A percentile compares a stretch with the other conserved stretches of the same genome.
These are phyloP conservation scores for Pseudomassariella vexata DNA, from an alignment of 2,329 filamentous ascomycete genomes.

Conservation along the genomic window DNA sequence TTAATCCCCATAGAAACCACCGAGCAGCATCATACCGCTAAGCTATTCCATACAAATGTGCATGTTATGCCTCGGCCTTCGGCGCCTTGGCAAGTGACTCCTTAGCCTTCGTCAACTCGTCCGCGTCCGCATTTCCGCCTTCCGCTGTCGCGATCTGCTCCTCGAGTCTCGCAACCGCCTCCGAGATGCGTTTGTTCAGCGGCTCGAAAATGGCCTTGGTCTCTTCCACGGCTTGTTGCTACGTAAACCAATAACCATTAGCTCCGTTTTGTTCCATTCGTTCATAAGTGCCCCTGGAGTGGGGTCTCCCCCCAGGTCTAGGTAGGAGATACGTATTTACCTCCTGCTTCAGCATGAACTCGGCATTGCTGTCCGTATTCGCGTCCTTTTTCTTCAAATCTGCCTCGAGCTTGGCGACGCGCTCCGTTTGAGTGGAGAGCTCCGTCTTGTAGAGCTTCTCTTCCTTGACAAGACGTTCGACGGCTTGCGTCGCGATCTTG, in stretches of 20 bases:
- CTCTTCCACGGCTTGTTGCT: slow-evolving; percentile 80
- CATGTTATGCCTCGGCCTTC: slow-evolving; percentile 3
- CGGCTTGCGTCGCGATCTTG: slow-evolving; percentile 71
- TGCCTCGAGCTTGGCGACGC: slow-evolving; percentile 62
- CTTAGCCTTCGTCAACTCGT: slow-evolving; percentile 51
- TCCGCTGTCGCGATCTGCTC: slow-evolving; percentile 65
- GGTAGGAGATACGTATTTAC: slow-evolving; percentile 39
- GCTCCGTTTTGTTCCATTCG: not conserved
- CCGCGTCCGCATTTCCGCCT: slow-evolving; percentile 34
- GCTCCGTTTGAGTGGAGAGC: slow-evolving; percentile 65
- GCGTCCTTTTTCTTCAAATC: slow-evolving; percentile 44
- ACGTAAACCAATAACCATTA: slow-evolving; percentile 3
- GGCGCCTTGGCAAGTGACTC: slow-evolving; percentile 25
- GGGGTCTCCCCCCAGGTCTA: no score
- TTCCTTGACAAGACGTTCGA: slow-evolving; percentile 85
- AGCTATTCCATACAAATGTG: not conserved
- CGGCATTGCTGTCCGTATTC: slow-evolving; percentile 66
- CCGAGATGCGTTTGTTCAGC: slow-evolving; percentile 63
- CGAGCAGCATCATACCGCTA: no score
- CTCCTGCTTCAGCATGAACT: slow-evolving; percentile 80
- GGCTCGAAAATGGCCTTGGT: slow-evolving; percentile 77
- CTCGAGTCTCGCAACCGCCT: slow-evolving; percentile 68
- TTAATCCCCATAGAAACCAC: no score
- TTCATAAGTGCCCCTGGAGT: no score
- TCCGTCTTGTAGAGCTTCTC: slow-evolving; percentile 88